Evolutionary conservation across 163 green algal genomes (phyloP).

Genomic region (Chloromonas sp.): DNA sequence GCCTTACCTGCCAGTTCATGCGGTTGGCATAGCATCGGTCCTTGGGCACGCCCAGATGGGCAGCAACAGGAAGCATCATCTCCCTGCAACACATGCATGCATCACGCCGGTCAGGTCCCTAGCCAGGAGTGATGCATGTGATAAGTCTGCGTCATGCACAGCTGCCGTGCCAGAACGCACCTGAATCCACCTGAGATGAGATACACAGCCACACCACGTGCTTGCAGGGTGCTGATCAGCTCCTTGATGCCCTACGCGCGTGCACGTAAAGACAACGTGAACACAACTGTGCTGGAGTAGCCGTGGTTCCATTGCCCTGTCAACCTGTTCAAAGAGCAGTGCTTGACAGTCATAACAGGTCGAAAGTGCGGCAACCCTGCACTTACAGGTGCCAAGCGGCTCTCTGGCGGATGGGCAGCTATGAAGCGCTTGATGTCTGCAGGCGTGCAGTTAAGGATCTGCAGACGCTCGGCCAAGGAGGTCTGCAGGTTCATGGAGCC

Average conservation of each 20-base stretch:
- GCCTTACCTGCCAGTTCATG: slow-evolving; percentile 54
- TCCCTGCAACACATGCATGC: slow-evolving; percentile 21
- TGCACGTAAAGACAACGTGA: too few relatives aligned
- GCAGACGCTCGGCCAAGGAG: slow-evolving; percentile 54
- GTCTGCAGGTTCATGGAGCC: slow-evolving; percentile 53
- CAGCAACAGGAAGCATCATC: slow-evolving; percentile 55
- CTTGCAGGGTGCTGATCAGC: slow-evolving; percentile 55
- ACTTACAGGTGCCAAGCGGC: slow-evolving; percentile 2
- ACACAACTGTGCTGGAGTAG: too few relatives aligned
- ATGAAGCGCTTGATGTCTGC: slow-evolving; percentile 59
- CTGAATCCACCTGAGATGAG: slow-evolving; percentile 66
- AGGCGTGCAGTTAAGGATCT: slow-evolving; percentile 57
- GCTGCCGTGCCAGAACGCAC: too few relatives aligned
- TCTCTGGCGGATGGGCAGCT: slow-evolving; percentile 37
- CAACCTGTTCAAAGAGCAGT: not conserved
- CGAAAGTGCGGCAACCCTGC: too few relatives aligned
- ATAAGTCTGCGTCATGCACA: too few relatives aligned
- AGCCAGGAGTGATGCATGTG: too few relatives aligned
- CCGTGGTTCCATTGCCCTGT: not conserved
- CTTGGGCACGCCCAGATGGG: slow-evolving; percentile 47
- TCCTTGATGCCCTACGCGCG: slow-evolving; percentile 13
- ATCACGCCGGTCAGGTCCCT: too few relatives aligned
- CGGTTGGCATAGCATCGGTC: slow-evolving; percentile 64
- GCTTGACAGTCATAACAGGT: not conserved
- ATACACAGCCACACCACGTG: slow-evolving; percentile 60